These are phyloP conservation scores for Solanum etuberosum DNA, from an alignment of 257 asterid genomes.

Conservation along the genomic window DNA sequence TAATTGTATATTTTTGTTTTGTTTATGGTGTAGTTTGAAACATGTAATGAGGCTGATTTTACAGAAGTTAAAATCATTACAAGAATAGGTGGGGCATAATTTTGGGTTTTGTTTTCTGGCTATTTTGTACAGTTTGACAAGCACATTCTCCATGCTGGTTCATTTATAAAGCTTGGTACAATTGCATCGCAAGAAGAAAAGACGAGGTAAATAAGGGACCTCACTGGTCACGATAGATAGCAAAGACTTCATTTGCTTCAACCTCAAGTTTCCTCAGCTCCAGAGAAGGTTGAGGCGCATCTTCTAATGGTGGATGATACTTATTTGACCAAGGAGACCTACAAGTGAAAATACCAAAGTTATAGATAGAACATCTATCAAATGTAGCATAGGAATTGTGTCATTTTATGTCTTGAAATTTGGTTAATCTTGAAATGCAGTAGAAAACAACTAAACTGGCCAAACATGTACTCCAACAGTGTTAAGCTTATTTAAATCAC, in stretches of 20 bases:
- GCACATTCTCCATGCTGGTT: neutral
- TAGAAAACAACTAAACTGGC: neutral
- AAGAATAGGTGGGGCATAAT: neutral
- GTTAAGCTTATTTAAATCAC: neutral
- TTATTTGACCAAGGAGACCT: constrained; percentile 98
- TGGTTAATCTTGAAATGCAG: neutral
- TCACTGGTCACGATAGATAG: constrained; percentile 99
- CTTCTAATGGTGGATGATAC: constrained; percentile 78
- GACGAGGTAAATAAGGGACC: constrained; percentile 76
- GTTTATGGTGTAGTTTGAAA: neutral
- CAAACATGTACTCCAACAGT: neutral
- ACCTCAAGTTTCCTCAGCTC: constrained; percentile 90
- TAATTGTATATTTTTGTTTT: neutral
- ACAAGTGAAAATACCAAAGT: constrained; percentile 1
- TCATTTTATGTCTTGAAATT: neutral
- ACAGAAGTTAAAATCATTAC: neutral
- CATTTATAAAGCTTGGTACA: neutral
- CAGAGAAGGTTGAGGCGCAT: constrained; percentile 73
- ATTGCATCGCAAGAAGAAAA: constrained; percentile 14
- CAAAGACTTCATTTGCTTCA: constrained; percentile 92
- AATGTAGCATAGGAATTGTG: neutral
- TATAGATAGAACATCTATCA: neutral
- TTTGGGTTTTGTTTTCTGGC: neutral
- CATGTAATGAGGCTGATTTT: neutral
- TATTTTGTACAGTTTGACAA: neutral